A percentile compares a stretch with the other conserved stretches of the same genome.
Conservation (phyloP, 257 asterid species). For the Avicennia marina region DNA sequence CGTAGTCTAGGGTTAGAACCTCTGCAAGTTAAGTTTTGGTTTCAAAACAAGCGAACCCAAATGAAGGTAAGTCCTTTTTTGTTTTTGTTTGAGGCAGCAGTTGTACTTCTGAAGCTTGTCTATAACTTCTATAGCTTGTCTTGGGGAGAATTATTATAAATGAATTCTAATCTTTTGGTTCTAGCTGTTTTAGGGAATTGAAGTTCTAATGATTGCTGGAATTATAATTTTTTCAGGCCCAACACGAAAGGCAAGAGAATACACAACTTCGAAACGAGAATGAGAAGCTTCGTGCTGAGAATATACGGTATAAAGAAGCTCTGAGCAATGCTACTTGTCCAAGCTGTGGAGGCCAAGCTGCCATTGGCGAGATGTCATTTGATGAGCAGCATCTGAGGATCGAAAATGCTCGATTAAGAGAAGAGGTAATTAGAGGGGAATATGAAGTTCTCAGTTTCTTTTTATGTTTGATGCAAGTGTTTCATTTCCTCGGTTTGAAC, state of each 20-base stretch:
- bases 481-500: too few species aligned
- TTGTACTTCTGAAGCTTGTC: neutral
- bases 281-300: constrained; percentile 67
- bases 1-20: constrained; percentile 69
- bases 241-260: constrained; percentile 65
- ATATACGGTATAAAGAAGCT: constrained; percentile 62
- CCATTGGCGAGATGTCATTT: constrained; percentile 68
- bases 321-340: constrained; percentile 59
- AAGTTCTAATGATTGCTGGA: too few species aligned
- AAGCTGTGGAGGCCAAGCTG: constrained; percentile 65
- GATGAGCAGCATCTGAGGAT: constrained; percentile 75
- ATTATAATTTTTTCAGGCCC: constrained; percentile 35
- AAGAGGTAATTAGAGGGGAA: too few species aligned
- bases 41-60: constrained; percentile 90
- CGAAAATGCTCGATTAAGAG: constrained; percentile 67
- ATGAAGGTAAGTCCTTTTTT: constrained; percentile 50
- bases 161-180: neutral
- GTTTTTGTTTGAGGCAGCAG: neutral
- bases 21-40: constrained; percentile 91
- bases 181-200: neutral
- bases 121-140: too few species aligned
- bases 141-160: neutral
- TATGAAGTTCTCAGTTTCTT: too few species aligned
- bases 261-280: constrained; percentile 56
- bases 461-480: too few species aligned